phyloP scores from a whole-genome alignment of 2,329 filamentous ascomycete species.

The Tetracladium maxilliforme region DNA sequence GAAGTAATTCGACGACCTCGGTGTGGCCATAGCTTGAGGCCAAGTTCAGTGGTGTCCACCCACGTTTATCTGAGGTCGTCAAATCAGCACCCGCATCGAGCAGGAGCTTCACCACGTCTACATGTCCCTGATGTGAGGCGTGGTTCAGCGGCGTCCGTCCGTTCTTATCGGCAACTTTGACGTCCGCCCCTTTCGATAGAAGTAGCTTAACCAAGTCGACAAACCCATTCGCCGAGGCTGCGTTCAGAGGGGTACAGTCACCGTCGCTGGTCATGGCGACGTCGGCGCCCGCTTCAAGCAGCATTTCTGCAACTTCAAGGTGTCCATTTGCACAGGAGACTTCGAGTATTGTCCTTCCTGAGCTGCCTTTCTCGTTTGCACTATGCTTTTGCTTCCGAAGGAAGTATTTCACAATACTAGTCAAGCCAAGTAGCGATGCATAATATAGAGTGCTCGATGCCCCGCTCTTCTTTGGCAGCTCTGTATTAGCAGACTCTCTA shows the following conservation, averaged over 20 bases:
- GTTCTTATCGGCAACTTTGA: conserved; percentile 4
- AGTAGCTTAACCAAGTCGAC: conserved; percentile 1
- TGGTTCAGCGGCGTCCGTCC: conserved; percentile 2
- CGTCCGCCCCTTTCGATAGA: conserved; percentile 2
- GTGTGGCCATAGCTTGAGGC: conserved; percentile 3
- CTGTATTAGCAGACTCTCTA: too few species aligned
- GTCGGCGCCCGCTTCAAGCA: conserved; percentile 2
- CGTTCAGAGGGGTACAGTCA: conserved; percentile 3
- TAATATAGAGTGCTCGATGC: too few species aligned
- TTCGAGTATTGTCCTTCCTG: too few species aligned
- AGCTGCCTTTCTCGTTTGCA: too few species aligned
- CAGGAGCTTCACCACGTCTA: conserved; percentile 18
- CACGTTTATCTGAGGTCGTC: too few species aligned
- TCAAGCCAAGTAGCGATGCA: too few species aligned
- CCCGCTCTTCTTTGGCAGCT: too few species aligned
- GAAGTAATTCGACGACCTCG: conserved; percentile 6
- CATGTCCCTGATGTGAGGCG: conserved; percentile 2
- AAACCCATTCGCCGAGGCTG: conserved; percentile 2
- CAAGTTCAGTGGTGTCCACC: conserved; percentile 1
- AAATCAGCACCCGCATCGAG: conserved; percentile 39
- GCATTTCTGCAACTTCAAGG: too few species aligned
- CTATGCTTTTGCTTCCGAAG: too few species aligned
- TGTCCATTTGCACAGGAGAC: too few species aligned
- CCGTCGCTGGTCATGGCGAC: conserved; percentile 1
- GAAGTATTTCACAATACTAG: too few species aligned